These are phyloP conservation scores for Cyclospora cayetanensis DNA, from an alignment of 169 alveolate species.

Conservation along the genomic window DNA sequence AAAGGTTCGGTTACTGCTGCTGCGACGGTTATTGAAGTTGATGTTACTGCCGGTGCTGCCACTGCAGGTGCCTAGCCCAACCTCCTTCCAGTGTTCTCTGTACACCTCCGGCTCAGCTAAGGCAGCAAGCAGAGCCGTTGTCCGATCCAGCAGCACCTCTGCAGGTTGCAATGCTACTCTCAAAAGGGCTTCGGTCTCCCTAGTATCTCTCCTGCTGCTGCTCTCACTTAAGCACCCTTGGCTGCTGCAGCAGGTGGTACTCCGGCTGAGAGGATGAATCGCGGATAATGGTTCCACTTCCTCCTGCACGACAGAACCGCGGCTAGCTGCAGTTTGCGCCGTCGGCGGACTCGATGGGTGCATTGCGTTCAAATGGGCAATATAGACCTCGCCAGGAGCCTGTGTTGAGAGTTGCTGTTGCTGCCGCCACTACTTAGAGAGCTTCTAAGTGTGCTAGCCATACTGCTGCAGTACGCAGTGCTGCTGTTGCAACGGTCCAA, in stretches of 20 bases:
- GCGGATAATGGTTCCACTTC: too few relatives aligned
- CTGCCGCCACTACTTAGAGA: constrained; percentile 31
- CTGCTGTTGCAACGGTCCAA: constrained; percentile 51
- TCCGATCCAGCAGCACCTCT: constrained; percentile 46
- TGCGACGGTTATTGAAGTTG: constrained; percentile 4
- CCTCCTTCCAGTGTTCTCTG: constrained; percentile 29
- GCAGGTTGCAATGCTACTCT: constrained; percentile 50
- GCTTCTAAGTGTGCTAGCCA: constrained; percentile 1
- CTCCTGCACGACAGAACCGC: neutral
- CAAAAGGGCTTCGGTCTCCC: constrained; percentile 11
- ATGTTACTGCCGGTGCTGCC: constrained; percentile 24
- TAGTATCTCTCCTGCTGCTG: neutral
- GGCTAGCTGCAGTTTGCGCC: neutral
- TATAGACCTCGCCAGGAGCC: neutral
- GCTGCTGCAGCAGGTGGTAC: constrained; percentile 26
- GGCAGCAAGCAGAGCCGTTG: constrained; percentile 42
- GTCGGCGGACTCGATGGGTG: neutral
- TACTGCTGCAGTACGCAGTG: neutral
- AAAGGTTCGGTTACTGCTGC: too few relatives aligned
- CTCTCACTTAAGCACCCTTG: neutral
- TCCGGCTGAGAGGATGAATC: too few relatives aligned
- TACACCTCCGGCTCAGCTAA: constrained; percentile 50
- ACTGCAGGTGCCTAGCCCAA: neutral
- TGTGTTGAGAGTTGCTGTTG: neutral
- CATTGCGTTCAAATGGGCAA: neutral